Evolutionary conservation across 352 stramenopile genomes (phyloP), one percentile per base, ranked within the genome.

Genomic region (Pelagophyceae sp.): DNA sequence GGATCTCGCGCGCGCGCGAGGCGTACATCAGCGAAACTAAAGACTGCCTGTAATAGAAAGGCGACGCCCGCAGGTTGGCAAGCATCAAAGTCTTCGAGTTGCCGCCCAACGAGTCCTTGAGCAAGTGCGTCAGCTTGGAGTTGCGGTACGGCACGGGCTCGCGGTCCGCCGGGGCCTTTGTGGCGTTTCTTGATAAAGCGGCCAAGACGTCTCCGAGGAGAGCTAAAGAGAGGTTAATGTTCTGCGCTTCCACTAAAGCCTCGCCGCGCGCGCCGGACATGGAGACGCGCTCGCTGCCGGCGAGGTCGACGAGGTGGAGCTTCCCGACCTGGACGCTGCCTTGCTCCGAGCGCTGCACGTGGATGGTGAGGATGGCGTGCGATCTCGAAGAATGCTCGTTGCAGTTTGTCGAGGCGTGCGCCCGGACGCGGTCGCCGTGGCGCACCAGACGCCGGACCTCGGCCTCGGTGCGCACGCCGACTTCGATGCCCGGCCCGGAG

Each of bases 61-160:
- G 38, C 20, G 45, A 29, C 0, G 58, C 27, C 32, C 72, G 72
- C 23, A 82, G 75, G 11, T 70, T 79, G 2, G 79, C 58, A 31
- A 84, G 65, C 87, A 93, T 91, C 81, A 93, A 88, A 19, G 88
- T 92, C 76, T 87, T 85, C 23, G 85, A 88, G 65, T 91, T 91
- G 35, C 87, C 89, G 72, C 88, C 89, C 35, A 93, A 81, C 17
- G 83, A 87, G 76, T 91, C 93, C 83, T 98, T 93, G 6, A 98
- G 85, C 63, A 98, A 81, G 84, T 97, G 94, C 31, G 95, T 98
- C 11, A 98, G 85, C 85, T 98, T 98, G 27, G 90, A 97, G 83
- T 98, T 97, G 81, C 95, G 87, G 79, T 98, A 98, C 54, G 95
- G 95, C 27, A 94, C 86, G 75, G 94, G 87, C 35, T 63, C 33